Percentiles rank a stretch among this genome's conserved stretches.
Evolutionary conservation across 2,329 filamentous ascomycete species (phyloP).

Genomic region (Xenoacremonium recifei): DNA sequence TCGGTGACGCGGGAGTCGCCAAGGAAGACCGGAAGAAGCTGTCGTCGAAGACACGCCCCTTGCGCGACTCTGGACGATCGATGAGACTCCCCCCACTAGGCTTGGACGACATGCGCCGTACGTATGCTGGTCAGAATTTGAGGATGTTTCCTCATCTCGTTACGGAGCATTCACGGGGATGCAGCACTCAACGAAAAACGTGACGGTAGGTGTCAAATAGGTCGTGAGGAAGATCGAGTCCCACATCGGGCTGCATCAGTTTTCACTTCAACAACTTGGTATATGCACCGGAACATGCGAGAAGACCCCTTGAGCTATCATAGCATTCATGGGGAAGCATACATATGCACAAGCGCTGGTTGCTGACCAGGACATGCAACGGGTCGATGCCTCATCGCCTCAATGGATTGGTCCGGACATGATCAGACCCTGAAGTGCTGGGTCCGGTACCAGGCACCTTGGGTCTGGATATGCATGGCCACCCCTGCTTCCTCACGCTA

Average conservation of each 20-base stretch:
- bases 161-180: not conserved
- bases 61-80: not conserved
- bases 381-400: slow-evolving; percentile 8
- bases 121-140: not conserved
- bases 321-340: not conserved
- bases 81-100: not conserved
- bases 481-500: slow-evolving; percentile 17
- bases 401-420: slow-evolving; percentile 17
- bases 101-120: no score
- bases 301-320: no score
- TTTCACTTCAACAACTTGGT: no score
- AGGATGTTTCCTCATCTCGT: not conserved
- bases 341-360: no score
- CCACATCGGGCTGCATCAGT: not conserved
- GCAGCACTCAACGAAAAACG: no score
- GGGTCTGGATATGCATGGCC: not conserved
- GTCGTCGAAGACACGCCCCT: slow-evolving; percentile 18
- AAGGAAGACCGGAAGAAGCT: slow-evolving; percentile 29
- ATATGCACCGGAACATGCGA: no score
- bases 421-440: slow-evolving; percentile 24
- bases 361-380: not conserved
- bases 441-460: slow-evolving; percentile 6
- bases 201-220: not conserved
- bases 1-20: slow-evolving; percentile 17
- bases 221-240: not conserved